Percentiles rank a stretch among this genome's conserved stretches.
Evolutionary conservation across 2,329 filamentous ascomycete species (phyloP).

Genomic region (Verticillium zaregamsianum): DNA sequence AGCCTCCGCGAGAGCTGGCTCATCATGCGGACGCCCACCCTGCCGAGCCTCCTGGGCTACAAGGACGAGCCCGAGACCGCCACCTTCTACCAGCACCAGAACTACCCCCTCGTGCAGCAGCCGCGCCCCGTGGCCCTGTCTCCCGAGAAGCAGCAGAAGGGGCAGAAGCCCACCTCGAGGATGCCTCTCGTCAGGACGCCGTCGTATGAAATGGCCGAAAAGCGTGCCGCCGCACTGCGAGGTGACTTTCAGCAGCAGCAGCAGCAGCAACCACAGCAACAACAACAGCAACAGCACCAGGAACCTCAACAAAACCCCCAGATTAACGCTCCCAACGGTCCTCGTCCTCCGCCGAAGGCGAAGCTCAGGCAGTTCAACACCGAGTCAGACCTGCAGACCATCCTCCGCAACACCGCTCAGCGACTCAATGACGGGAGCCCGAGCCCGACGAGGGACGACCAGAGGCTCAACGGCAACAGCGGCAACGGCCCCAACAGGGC

Average conservation of each 20-base stretch:
- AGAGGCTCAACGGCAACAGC: conserved; percentile 1
- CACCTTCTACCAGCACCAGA: conserved; percentile 7
- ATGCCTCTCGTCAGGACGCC: conserved; percentile 9
- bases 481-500: conserved; percentile 14
- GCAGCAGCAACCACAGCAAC: conserved; percentile 1
- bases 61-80: conserved; percentile 19
- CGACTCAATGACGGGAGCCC: conserved; percentile 37
- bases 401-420: conserved; percentile 49
- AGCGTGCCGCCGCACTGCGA: conserved; percentile 11
- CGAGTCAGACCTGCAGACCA: conserved; percentile 46
- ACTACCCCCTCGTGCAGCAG: conserved; percentile 4
- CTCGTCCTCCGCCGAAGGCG: conserved; percentile 13
- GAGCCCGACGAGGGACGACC: conserved; percentile 8
- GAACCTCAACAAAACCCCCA: neutral
- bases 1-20: conserved; percentile 27
- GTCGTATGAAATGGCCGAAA: conserved; percentile 13
- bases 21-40: conserved; percentile 25
- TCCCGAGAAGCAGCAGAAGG: neutral
- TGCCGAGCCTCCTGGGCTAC: conserved; percentile 24
- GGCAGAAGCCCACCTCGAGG: conserved; percentile 1
- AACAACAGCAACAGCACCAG: conserved; percentile 1
- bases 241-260: conserved; percentile 8
- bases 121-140: conserved; percentile 9
- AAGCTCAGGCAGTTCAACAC: conserved; percentile 27
- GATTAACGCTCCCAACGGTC: conserved; percentile 7